These are phyloP conservation scores for Discostella pseudostelligera DNA, from an alignment of 108 stramenopile genomes.

Conservation along the genomic window DNA sequence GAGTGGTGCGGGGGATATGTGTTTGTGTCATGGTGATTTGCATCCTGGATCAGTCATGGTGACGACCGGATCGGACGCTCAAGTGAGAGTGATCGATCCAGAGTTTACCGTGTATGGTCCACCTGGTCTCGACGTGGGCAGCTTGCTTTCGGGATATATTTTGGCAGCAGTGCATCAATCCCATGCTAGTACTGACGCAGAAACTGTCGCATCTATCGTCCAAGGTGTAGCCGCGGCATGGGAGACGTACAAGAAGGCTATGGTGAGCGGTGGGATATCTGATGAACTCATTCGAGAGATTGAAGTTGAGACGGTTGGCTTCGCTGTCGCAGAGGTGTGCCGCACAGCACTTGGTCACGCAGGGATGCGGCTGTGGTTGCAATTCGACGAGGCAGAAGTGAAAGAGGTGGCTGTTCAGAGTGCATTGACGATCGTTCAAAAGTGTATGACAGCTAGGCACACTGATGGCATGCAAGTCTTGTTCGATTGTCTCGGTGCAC, in stretches of 20 bases:
- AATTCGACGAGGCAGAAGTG: constrained; percentile 66
- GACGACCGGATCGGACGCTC: constrained; percentile 24
- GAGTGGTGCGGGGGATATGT: constrained; percentile 34
- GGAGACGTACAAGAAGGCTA: constrained; percentile 47
- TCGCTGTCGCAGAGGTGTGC: constrained; percentile 73
- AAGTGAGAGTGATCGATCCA: constrained; percentile 75
- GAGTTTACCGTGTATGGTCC: constrained; percentile 87
- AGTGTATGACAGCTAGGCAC: constrained; percentile 70
- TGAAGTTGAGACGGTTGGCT: constrained; percentile 73
- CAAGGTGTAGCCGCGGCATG: constrained; percentile 52
- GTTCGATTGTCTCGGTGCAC: constrained; percentile 31
- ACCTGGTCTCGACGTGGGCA: constrained; percentile 80
- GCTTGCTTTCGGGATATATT: constrained; percentile 69
- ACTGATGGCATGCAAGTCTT: constrained; percentile 52
- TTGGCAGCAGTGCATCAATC: constrained; percentile 71
- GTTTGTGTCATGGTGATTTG: constrained; percentile 77
- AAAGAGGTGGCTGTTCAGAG: constrained; percentile 62
- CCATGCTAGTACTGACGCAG: constrained; percentile 34
- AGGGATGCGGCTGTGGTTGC: constrained; percentile 75
- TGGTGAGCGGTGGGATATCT: constrained; percentile 43
- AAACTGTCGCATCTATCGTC: constrained; percentile 46
- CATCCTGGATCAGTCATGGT: constrained; percentile 87
- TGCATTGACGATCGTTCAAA: constrained; percentile 62
- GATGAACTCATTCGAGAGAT: constrained; percentile 54
- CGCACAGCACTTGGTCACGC: constrained; percentile 77